Conservation (phyloP, 2,329 filamentous ascomycete genomes). For the Exophiala viscosa region DNA sequence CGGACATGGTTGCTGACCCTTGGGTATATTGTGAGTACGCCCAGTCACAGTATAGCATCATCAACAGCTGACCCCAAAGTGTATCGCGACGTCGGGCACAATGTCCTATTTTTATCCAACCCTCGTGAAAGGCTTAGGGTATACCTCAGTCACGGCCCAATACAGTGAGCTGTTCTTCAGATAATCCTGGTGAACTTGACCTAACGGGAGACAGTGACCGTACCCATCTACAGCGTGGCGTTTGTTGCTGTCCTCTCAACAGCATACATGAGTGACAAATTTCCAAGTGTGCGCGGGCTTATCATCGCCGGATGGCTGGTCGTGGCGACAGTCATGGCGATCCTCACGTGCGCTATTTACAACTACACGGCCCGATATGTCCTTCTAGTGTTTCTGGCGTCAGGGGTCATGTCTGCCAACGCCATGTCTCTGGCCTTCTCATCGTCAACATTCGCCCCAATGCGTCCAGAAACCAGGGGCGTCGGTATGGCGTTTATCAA, state of each 20-base stretch:
- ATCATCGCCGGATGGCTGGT: slow-evolving; percentile 63
- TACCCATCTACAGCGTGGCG: slow-evolving; percentile 62
- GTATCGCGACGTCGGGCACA: slow-evolving; percentile 38
- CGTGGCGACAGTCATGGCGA: slow-evolving; percentile 69
- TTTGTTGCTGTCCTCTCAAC: slow-evolving; percentile 60
- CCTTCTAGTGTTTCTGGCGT: slow-evolving; percentile 75
- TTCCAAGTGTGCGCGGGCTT: slow-evolving; percentile 71
- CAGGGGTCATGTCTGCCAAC: slow-evolving; percentile 74
- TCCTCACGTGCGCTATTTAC: slow-evolving; percentile 68
- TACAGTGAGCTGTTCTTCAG: slow-evolving; percentile 10
- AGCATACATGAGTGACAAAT: slow-evolving; percentile 67
- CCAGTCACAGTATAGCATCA: not conserved
- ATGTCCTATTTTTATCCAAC: slow-evolving; percentile 40
- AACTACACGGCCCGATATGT: slow-evolving; percentile 67
- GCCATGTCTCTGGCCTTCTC: slow-evolving; percentile 51
- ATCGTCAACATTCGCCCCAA: slow-evolving; percentile 49
- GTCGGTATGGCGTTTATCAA: slow-evolving; percentile 54
- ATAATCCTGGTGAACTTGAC: not conserved
- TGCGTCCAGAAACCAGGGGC: slow-evolving; percentile 50
- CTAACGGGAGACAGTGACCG: slow-evolving; percentile 47
- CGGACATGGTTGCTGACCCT: slow-evolving; percentile 36
- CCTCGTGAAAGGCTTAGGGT: slow-evolving; percentile 44
- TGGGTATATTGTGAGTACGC: slow-evolving; percentile 37
- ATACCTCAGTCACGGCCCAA: slow-evolving; percentile 32
- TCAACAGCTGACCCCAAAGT: not conserved